Evolutionary conservation across 257 asterid species (phyloP).

Genomic region (Gynochthodes officinalis): DNA sequence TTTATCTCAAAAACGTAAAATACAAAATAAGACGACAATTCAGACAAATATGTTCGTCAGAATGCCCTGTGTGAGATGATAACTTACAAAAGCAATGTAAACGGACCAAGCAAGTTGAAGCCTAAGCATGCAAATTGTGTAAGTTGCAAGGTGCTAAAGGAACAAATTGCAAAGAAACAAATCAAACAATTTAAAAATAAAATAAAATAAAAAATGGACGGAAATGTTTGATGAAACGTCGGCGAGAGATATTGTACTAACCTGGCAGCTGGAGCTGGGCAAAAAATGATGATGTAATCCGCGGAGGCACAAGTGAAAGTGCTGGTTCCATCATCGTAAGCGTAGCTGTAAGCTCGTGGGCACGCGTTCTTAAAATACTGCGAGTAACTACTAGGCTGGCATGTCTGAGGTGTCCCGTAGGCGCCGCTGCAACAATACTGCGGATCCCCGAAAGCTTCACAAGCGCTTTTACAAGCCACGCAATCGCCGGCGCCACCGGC

Average conservation of each 20-base stretch:
- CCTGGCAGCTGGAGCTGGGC: constrained; percentile 44
- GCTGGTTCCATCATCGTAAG: constrained; percentile 44
- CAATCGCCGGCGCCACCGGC: constrained; percentile 17
- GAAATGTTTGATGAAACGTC: background rate
- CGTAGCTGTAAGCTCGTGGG: constrained; percentile 54
- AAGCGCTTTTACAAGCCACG: constrained; percentile 72
- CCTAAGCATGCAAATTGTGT: background rate
- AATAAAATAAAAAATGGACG: background rate
- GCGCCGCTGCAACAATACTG: constrained; percentile 38
- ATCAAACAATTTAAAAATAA: background rate
- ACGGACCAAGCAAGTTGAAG: background rate
- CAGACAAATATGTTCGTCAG: no score
- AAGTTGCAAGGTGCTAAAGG: background rate
- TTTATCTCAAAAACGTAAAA: no score
- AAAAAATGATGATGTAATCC: constrained; percentile 41
- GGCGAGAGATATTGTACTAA: background rate
- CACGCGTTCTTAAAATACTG: constrained; percentile 35
- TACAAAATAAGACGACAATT: no score
- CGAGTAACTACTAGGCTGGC: constrained; percentile 34
- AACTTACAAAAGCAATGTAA: no score
- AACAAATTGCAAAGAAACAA: background rate
- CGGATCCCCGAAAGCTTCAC: constrained; percentile 31
- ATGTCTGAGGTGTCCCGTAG: constrained; percentile 38
- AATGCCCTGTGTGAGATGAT: no score
- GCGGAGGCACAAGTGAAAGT: constrained; percentile 46